Percentiles rank a stretch among this genome's conserved stretches.
phyloP scores from a whole-genome alignment of 371 early-diverging fungal species.

The Capillidium rhysosporum region DNA sequence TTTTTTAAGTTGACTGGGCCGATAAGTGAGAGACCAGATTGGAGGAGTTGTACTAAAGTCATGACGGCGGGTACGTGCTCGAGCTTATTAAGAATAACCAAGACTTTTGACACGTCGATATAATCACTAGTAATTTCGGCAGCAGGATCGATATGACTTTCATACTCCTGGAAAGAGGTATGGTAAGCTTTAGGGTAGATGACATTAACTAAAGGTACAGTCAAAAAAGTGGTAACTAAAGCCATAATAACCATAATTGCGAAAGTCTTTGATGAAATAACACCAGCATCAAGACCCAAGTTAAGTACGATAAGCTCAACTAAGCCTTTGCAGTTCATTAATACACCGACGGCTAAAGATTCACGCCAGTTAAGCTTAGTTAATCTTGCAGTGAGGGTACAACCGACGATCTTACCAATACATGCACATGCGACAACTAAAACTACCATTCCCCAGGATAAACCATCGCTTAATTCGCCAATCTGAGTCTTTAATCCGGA shows the following conservation, averaged over 20 bases:
- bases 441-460: slow-evolving; percentile 56
- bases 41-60: slow-evolving; percentile 37
- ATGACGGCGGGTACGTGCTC: slow-evolving; percentile 48
- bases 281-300: slow-evolving; percentile 65
- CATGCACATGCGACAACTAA: slow-evolving; percentile 57
- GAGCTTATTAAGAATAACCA: slow-evolving; percentile 39
- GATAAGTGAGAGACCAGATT: slow-evolving; percentile 9
- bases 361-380: slow-evolving; percentile 58
- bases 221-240: slow-evolving; percentile 57
- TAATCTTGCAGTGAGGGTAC: slow-evolving; percentile 42
- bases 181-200: slow-evolving; percentile 25
- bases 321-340: slow-evolving; percentile 89
- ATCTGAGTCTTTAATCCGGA: slow-evolving; percentile 82
- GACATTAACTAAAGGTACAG: slow-evolving; percentile 33
- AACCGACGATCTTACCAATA: slow-evolving; percentile 73
- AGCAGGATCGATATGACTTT: not conserved
- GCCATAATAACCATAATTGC: slow-evolving; percentile 82
- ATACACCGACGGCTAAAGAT: slow-evolving; percentile 62
- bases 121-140: not conserved
- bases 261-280: slow-evolving; percentile 54
- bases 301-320: slow-evolving; percentile 89
- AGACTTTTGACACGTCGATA: slow-evolving; percentile 9
- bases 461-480: slow-evolving; percentile 39
- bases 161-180: not conserved
- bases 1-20: not conserved